Base-by-base conservation (phyloP, 495 filamentous ascomycete genomes). In the Podospora conica region DNA sequence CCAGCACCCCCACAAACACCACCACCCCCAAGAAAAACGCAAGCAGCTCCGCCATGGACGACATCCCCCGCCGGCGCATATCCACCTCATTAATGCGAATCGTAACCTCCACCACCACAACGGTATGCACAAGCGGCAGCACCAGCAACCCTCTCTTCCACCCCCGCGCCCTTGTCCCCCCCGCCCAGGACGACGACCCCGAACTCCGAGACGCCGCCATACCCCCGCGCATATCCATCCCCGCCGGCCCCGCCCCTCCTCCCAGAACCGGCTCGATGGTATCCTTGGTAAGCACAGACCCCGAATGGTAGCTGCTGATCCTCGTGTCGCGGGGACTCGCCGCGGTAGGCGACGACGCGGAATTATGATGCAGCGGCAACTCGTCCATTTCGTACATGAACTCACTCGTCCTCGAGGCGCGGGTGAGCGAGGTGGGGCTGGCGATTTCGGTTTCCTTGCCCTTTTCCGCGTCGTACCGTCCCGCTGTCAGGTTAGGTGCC, bases 31-130 rank as follows among this genome's bases (percentile, higher is more conserved):
- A 31, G 25, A 65, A 65, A 31, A 68, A 68, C 21, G 62, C 66
- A 2, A 68, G 11, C 23, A 68, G 33, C 63, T 65, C 66, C 3
- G 53, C 66, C 57, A 65, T 57, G 12, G 66, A 61, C 28, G 66
- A 54, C 61, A 68, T 65, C n/a, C 58, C 11, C 10, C 22, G 62
- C n/a, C 56, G 57, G 0, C 57, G 40, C 66, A 68, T 68, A 9
- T 68, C 62, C 11, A 68, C 31, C 9, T 40, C 48, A 58, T 65
- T 68, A n/a, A 68, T 61, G 18, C 57, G 63, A 29, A 68, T 62
- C n/a, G 66, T 68, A 20, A 65, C 18, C 58, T 68, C 66, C 23
- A 68, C 66, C 12, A 68, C 66, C 12, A 59, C 59, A 20, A 63
- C 22, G 21, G 66, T 68, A 22, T 68, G 63, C 15, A 55, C 55